phyloP scores from a whole-genome alignment of 345 rosid genomes.

The Corymbia maculata region DNA sequence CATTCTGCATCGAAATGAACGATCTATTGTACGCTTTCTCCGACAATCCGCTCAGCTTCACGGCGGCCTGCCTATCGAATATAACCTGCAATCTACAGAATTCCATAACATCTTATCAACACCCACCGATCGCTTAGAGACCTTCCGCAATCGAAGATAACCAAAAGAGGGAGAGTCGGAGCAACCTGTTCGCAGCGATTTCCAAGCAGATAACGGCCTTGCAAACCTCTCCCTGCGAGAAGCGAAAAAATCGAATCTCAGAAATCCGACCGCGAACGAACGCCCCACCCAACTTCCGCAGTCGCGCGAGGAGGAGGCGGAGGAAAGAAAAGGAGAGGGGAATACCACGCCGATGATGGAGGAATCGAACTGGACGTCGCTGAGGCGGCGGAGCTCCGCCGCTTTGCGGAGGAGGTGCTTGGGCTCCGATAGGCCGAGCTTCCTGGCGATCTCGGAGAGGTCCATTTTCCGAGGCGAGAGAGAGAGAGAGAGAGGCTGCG shows the following conservation, averaged over 20 bases:
- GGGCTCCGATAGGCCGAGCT: conserved; percentile 60
- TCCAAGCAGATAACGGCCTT: conserved; percentile 89
- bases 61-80: conserved; percentile 65
- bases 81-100: conserved; percentile 42
- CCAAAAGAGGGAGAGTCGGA: neutral
- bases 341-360: conserved; percentile 78
- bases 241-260: neutral
- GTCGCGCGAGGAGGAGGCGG: neutral
- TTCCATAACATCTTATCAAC: neutral
- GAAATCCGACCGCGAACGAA: neutral
- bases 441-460: conserved; percentile 56
- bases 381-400: conserved; percentile 91
- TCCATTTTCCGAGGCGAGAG: conserved; percentile 33
- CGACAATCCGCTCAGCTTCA: conserved; percentile 80
- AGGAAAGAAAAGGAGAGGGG: neutral
- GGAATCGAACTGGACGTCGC: conserved; percentile 87
- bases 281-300: neutral
- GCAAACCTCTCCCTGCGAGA: conserved; percentile 75
- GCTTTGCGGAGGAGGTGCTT: conserved; percentile 76
- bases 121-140: neutral
- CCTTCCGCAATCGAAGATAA: neutral
- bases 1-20: conserved; percentile 69
- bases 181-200: conserved; percentile 70
- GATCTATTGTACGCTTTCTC: conserved; percentile 82
- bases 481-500: neutral